Evolutionary conservation across 371 early-diverging fungal species (phyloP).

Genomic region (Mucor piriformis): DNA sequence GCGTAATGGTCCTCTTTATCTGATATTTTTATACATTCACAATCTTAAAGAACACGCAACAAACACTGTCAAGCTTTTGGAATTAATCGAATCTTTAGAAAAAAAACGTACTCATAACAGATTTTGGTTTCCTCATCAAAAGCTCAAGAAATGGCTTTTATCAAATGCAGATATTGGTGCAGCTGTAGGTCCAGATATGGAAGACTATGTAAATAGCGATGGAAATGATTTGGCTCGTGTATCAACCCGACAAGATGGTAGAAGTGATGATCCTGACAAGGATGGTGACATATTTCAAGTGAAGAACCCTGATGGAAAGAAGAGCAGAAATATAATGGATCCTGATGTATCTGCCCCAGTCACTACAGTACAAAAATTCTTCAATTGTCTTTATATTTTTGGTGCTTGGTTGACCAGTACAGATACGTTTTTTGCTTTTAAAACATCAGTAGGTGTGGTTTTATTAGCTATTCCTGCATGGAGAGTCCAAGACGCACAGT

Average conservation of each 20-base stretch:
- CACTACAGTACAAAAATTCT: constrained; percentile 30
- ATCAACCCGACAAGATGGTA: constrained; percentile 11
- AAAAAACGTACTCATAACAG: constrained; percentile 7
- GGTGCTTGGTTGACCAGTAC: constrained; percentile 30
- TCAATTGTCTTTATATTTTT: constrained; percentile 18
- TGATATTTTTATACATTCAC: constrained; percentile 30
- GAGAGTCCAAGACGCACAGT: constrained; percentile 23
- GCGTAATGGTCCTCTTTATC: constrained; percentile 26
- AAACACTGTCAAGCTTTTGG: constrained; percentile 12
- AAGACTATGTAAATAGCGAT: constrained; percentile 8
- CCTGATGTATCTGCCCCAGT: constrained; percentile 46
- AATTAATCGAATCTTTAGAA: constrained; percentile 24
- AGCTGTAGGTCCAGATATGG: constrained; percentile 17
- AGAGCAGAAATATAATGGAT: constrained; percentile 15
- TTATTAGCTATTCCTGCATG: constrained; percentile 40
- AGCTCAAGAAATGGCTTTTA: constrained; percentile 29
- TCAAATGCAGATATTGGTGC: constrained; percentile 16
- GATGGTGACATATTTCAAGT: constrained; percentile 4
- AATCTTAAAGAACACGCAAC: constrained; percentile 27
- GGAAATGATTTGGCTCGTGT: constrained; percentile 18
- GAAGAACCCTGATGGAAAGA: not conserved
- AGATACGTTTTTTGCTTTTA: constrained; percentile 38
- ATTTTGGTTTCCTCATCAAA: constrained; percentile 35
- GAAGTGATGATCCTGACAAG: not conserved
- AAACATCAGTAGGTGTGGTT: constrained; percentile 41